Evolutionary conservation across 768 basidiomycete genomes (phyloP).

Genomic region (Lactarius deliciosus): DNA sequence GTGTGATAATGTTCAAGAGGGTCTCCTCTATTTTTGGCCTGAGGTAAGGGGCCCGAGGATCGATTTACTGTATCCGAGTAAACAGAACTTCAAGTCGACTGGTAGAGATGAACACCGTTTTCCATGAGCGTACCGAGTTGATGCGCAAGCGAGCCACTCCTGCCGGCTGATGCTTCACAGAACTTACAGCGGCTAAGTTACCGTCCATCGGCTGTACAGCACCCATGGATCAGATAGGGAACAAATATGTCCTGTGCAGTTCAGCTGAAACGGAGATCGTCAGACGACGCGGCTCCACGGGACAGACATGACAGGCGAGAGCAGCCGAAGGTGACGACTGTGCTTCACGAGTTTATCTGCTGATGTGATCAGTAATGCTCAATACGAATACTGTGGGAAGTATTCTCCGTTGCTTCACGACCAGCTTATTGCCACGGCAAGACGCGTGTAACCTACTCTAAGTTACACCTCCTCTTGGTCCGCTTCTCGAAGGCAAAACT

Average conservation of each 20-base stretch:
- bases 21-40: not conserved
- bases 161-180: not conserved
- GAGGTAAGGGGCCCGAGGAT: not conserved
- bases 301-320: not conserved
- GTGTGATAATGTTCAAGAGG: not conserved
- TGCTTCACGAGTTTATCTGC: not conserved
- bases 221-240: not conserved
- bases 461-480: not conserved
- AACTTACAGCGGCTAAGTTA: not conserved
- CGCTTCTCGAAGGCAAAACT: not conserved
- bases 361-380: not conserved
- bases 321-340: no score
- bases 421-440: not conserved
- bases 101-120: not conserved
- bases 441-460: not conserved
- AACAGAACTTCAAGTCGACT: not conserved
- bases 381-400: not conserved
- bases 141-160: not conserved
- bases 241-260: not conserved
- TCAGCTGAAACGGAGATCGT: not conserved
- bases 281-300: conserved; percentile 8
- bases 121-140: not conserved
- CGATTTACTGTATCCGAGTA: not conserved
- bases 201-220: not conserved
- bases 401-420: not conserved